Base-by-base conservation (phyloP, 1,139 yeast species). In the Geotrichum klebahnii region DNA sequence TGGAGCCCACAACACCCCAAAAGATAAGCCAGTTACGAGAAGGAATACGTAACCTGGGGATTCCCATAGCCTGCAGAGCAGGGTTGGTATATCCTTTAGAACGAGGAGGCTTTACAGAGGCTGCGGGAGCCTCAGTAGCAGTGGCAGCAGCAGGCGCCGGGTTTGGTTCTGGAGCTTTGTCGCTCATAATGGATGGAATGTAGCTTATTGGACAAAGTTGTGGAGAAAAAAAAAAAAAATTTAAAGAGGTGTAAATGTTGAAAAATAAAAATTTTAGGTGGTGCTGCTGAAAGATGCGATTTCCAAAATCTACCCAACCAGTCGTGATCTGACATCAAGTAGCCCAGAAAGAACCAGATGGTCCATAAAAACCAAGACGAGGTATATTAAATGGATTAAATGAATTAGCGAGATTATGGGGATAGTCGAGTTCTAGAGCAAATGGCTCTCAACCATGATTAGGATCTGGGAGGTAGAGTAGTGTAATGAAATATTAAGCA, bases 11-110 rank as follows among this genome's bases (percentile, higher is more conserved):
- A 8, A 85, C 80, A 0, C 82, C 66, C 89, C 96, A 85, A 67
- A 94, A 92, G 39, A 89, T 86, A 74, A 80, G 69, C 98, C 97
- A 90, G 71, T 90, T 92, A 56, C 97, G 75, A 0, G 95, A 83
- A 0, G 99, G 98, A 19, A 94, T 68, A 34, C 84, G 77, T 29
- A 88, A 61, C 23, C 82, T 70, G 3, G 89, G 87, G 44, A 92
- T 77, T 1, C 98, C 98, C 87, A 92, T 79, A 63, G 87, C 87
- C 59, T 80, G 71, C 49, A 92, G 77, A 0, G 96, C 97, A 1
- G 97, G 97, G 63, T 90, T 90, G 14, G 82, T 70, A 74, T 80
- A 85, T 29, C 81, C 83, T 54, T 76, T 76, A 26, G 61, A 54
- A 35, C 52, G 55, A 20, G 52, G 49, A 3, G 59, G 55, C 32